Evolutionary conservation across 1,284 basidiomycete genomes (phyloP).

Genomic region (Macrocystidia cucumis): DNA sequence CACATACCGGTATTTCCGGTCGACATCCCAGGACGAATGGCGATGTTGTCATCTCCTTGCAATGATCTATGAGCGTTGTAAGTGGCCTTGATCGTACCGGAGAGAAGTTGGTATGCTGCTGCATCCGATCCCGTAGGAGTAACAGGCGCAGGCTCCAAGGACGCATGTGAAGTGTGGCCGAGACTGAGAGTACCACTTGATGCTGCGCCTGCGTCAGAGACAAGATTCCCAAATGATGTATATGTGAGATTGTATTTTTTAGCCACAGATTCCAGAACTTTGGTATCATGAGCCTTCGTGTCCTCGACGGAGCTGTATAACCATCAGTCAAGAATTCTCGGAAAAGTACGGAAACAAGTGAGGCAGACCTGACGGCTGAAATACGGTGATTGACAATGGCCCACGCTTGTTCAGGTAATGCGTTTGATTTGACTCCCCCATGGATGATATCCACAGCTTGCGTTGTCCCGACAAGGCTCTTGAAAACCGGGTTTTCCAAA

Average conservation of each 20-base stretch:
- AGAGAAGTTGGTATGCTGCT: constrained; percentile 32
- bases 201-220: constrained; percentile 22
- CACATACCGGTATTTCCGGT: constrained; percentile 28
- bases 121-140: constrained; percentile 30
- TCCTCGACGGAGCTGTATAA: constrained; percentile 31
- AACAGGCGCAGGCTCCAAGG: constrained; percentile 34
- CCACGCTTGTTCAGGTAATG: constrained; percentile 47
- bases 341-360: background rate
- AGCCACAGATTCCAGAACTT: constrained; percentile 34
- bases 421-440: constrained; percentile 65
- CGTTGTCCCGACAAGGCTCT: constrained; percentile 50
- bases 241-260: constrained; percentile 43
- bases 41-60: constrained; percentile 17
- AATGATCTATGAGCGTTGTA: constrained; percentile 27
- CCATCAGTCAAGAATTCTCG: background rate
- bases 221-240: constrained; percentile 38
- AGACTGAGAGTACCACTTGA: constrained; percentile 29
- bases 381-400: constrained; percentile 58
- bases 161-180: constrained; percentile 25
- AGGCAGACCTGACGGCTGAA: constrained; percentile 35
- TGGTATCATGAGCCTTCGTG: constrained; percentile 32
- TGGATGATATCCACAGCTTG: constrained; percentile 63
- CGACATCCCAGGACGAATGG: constrained; percentile 26
- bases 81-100: constrained; percentile 38
- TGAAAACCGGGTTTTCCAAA: constrained; percentile 24